Evolutionary conservation across 108 stramenopile species (phyloP).

Genomic region (Nitzschia sp.): DNA sequence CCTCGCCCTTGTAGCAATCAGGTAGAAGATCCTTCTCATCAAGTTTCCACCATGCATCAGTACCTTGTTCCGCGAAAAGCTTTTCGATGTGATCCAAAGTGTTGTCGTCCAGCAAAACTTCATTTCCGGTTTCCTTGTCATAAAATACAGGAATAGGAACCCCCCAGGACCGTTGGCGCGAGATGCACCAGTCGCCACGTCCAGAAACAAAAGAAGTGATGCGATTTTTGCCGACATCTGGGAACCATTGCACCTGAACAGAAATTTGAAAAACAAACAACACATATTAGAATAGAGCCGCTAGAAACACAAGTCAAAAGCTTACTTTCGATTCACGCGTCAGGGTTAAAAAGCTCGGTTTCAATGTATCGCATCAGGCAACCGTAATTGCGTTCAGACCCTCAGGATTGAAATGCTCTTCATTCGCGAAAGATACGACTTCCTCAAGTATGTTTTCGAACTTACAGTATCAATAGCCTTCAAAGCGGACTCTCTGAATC

Average conservation of each 20-base stretch:
- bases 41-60: slow-evolving; percentile 97
- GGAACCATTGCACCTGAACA: slow-evolving; percentile 90
- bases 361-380: slow-evolving; percentile 48
- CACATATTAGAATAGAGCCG: neutral
- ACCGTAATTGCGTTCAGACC: slow-evolving; percentile 39
- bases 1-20: slow-evolving; percentile 72
- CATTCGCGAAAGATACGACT: slow-evolving; percentile 25
- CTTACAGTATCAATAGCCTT: slow-evolving; percentile 88
- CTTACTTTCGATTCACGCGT: slow-evolving; percentile 8
- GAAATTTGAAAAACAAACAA: slow-evolving; percentile 11
- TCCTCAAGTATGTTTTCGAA: neutral
- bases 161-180: slow-evolving; percentile 97
- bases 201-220: slow-evolving; percentile 84
- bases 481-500: slow-evolving; percentile 88
- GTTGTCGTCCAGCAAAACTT: slow-evolving; percentile 85
- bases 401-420: slow-evolving; percentile 60
- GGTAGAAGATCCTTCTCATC: slow-evolving; percentile 90
- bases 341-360: slow-evolving; percentile 58
- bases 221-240: slow-evolving; percentile 90
- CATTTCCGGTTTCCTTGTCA: slow-evolving; percentile 77
- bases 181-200: slow-evolving; percentile 98
- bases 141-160: slow-evolving; percentile 99
- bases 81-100: slow-evolving; percentile 83
- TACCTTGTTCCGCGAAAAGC: slow-evolving; percentile 89
- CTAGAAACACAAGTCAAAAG: no score